phyloP scores from a whole-genome alignment of 2,329 filamentous ascomycete species.

The Alternaria sp. region DNA sequence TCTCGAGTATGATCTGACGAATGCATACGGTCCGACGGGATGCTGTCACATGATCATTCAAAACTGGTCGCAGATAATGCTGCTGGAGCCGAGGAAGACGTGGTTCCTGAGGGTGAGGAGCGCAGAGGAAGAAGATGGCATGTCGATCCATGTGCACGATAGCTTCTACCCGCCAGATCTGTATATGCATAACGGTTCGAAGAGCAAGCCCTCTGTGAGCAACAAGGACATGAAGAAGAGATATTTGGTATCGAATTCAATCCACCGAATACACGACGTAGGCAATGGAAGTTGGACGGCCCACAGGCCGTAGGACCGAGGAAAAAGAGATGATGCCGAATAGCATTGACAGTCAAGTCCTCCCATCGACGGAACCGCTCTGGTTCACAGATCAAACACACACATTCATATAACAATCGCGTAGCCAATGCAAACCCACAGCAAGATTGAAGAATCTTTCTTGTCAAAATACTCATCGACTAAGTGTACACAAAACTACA shows the following conservation, averaged over 20 bases:
- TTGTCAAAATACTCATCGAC: constrained; percentile 39
- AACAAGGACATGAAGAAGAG: background rate
- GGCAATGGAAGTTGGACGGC: background rate
- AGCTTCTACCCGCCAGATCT: background rate
- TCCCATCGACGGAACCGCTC: no score
- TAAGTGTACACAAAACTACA: constrained; percentile 50
- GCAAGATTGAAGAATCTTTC: constrained; percentile 29
- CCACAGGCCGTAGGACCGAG: no score
- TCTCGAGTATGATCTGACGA: background rate
- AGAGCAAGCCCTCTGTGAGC: background rate
- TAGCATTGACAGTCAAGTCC: no score
- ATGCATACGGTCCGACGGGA: background rate
- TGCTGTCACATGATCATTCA: background rate
- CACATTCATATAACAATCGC: no score
- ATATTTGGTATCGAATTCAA: background rate
- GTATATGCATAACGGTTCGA: no score
- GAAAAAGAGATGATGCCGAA: no score
- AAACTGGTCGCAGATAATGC: background rate
- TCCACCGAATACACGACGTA: background rate
- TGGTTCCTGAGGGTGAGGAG: background rate
- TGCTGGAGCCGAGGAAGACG: background rate
- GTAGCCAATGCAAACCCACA: no score
- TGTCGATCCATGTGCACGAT: background rate
- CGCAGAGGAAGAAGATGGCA: background rate
- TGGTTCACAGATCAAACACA: no score